Evolutionary conservation across 371 early-diverging fungal genomes (phyloP).

Genomic region (Mucor plumbeus): DNA sequence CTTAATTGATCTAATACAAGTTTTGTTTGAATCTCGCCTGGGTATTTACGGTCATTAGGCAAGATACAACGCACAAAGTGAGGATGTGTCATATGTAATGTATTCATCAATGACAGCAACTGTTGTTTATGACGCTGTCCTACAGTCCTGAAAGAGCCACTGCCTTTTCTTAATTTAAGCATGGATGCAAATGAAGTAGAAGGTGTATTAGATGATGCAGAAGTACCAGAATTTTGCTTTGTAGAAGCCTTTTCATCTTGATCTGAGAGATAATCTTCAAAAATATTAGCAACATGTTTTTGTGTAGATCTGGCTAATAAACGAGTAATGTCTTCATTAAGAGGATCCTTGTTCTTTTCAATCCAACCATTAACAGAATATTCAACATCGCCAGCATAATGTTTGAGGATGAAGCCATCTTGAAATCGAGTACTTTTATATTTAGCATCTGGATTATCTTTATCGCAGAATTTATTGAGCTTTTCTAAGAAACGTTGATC

Average conservation of each 20-base stretch:
- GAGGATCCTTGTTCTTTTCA: constrained; percentile 99
- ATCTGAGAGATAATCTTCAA: constrained; percentile 68
- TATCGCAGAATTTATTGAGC: constrained; percentile 68
- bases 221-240: background rate
- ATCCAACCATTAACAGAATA: constrained; percentile 97
- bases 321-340: constrained; percentile 94
- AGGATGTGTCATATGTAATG: constrained; percentile 92
- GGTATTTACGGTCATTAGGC: constrained; percentile 95
- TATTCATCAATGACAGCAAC: constrained; percentile 87
- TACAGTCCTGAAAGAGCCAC: constrained; percentile 96
- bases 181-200: constrained; percentile 27
- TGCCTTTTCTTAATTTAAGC: constrained; percentile 42
- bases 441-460: constrained; percentile 63
- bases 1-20: constrained; percentile 96
- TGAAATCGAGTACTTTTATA: constrained; percentile 90
- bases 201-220: background rate
- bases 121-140: constrained; percentile 98
- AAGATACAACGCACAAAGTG: constrained; percentile 99
- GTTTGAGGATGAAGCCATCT: constrained; percentile 93
- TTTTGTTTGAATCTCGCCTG: constrained; percentile 81
- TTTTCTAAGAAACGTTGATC: constrained; percentile 98
- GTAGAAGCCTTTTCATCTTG: background rate
- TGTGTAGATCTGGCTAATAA: constrained; percentile 87
- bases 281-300: constrained; percentile 78
- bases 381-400: constrained; percentile 99